phyloP scores from a whole-genome alignment of 768 basidiomycete genomes.

The Tephrocybe sp. region DNA sequence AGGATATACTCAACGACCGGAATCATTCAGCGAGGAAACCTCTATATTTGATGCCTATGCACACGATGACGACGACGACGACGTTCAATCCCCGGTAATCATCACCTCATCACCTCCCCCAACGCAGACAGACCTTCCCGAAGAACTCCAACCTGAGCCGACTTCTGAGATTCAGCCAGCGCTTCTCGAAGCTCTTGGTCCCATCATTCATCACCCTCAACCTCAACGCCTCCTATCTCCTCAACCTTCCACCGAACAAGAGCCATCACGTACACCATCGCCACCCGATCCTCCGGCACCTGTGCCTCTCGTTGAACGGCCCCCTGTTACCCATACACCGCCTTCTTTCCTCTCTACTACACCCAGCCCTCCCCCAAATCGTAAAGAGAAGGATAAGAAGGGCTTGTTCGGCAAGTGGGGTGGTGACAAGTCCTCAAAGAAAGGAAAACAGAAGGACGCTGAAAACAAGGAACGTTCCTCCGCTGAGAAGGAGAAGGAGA shows the following conservation, averaged over 20 bases:
- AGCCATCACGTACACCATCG: slow-evolving; percentile 60
- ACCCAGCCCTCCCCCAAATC: slow-evolving; percentile 36
- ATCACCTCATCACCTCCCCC: slow-evolving; percentile 30
- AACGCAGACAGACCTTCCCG: slow-evolving; percentile 19
- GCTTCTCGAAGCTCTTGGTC: slow-evolving; percentile 34
- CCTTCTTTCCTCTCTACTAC: slow-evolving; percentile 29
- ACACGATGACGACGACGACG: slow-evolving; percentile 54
- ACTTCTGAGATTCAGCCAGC: slow-evolving; percentile 29
- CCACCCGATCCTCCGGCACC: slow-evolving; percentile 37
- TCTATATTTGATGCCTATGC: slow-evolving; percentile 86
- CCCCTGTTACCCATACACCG: slow-evolving; percentile 28
- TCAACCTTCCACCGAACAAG: slow-evolving; percentile 33
- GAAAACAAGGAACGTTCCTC: slow-evolving; percentile 24
- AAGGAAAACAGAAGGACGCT: slow-evolving; percentile 25
- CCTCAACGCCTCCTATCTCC: slow-evolving; percentile 56
- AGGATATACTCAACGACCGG: slow-evolving; percentile 47
- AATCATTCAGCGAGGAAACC: slow-evolving; percentile 80
- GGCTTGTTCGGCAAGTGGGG: slow-evolving; percentile 69
- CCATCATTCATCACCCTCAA: slow-evolving; percentile 65
- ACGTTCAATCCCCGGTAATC: slow-evolving; percentile 26
- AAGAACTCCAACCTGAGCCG: slow-evolving; percentile 15
- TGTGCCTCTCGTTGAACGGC: slow-evolving; percentile 23
- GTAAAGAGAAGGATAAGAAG: slow-evolving; percentile 76
- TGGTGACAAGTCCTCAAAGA: slow-evolving; percentile 64
- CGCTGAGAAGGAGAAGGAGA: slow-evolving; percentile 48